These are phyloP conservation scores for Trichophyton verrucosum DNA, from an alignment of 2,329 filamentous ascomycete genomes.

Conservation along the genomic window DNA sequence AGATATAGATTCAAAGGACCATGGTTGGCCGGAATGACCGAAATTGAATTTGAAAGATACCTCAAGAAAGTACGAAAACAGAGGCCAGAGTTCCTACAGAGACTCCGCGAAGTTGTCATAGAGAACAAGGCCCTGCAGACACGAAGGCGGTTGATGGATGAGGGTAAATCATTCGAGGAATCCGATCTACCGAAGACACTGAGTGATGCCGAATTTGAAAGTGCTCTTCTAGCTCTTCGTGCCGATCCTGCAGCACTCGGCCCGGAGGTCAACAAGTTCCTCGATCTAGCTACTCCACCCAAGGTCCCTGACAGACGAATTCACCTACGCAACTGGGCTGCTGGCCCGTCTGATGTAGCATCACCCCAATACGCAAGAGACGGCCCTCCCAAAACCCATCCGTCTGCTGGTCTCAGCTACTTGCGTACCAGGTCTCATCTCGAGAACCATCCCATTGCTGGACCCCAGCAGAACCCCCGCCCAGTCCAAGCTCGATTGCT, in stretches of 20 bases:
- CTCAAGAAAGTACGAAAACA: slow-evolving; percentile 34
- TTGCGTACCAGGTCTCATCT: slow-evolving; percentile 43
- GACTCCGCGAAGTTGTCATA: slow-evolving; percentile 25
- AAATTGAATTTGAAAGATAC: slow-evolving; percentile 43
- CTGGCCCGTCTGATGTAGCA: slow-evolving; percentile 24
- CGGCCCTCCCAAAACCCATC: slow-evolving; percentile 50
- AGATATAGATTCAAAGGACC: slow-evolving; percentile 49
- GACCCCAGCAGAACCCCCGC: slow-evolving; percentile 41
- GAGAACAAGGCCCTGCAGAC: slow-evolving; percentile 25
- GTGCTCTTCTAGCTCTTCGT: slow-evolving; percentile 35
- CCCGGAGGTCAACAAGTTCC: slow-evolving; percentile 41
- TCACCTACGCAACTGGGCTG: slow-evolving; percentile 24
- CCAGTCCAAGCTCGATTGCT: slow-evolving; percentile 49
- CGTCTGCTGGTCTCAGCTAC: slow-evolving; percentile 52
- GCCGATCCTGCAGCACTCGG: slow-evolving; percentile 37
- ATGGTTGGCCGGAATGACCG: slow-evolving; percentile 45
- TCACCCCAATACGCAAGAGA: slow-evolving; percentile 33
- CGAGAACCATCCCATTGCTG: slow-evolving; percentile 48
- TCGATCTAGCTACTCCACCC: slow-evolving; percentile 41
- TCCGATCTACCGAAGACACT: slow-evolving; percentile 19
- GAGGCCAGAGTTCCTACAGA: slow-evolving; percentile 28
- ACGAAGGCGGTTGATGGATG: slow-evolving; percentile 29
- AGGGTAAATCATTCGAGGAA: slow-evolving; percentile 25
- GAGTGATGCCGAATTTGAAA: slow-evolving; percentile 35
- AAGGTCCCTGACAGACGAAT: slow-evolving; percentile 27